These are phyloP conservation scores for Venturia oleaginea DNA, from an alignment of 2,329 filamentous ascomycete species.

Conservation along the genomic window DNA sequence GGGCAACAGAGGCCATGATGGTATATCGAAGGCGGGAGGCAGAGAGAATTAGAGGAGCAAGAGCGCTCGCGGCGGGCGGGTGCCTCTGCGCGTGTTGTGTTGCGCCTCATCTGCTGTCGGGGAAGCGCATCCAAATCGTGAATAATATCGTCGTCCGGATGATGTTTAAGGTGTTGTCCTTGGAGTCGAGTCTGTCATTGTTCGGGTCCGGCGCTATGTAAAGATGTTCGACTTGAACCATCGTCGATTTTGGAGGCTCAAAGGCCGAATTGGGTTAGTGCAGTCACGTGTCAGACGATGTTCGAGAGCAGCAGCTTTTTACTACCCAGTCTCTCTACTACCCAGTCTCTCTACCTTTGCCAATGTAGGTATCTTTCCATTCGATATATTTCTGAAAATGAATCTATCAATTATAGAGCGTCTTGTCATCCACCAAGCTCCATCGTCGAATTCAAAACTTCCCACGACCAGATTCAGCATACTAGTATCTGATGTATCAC, in stretches of 20 bases:
- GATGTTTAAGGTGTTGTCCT: not conserved
- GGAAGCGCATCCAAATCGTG: not conserved
- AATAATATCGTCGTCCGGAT: not conserved
- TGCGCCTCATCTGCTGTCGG: slow-evolving; percentile 3
- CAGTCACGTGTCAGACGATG: too few species aligned
- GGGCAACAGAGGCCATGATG: not conserved
- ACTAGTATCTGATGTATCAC: too few species aligned
- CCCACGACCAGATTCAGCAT: too few species aligned
- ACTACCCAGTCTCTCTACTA: too few species aligned
- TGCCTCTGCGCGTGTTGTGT: slow-evolving; percentile 7
- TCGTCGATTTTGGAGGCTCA: not conserved
- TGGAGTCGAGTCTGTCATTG: not conserved
- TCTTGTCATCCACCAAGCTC: too few species aligned
- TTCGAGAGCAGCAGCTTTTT: too few species aligned
- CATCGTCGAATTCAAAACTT: too few species aligned
- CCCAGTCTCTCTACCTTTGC: too few species aligned
- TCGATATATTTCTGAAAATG: too few species aligned
- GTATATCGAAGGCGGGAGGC: not conserved
- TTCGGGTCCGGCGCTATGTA: not conserved
- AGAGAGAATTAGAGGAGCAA: not conserved
- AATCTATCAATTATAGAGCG: too few species aligned
- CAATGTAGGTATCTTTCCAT: too few species aligned
- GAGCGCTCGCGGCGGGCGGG: slow-evolving; percentile 1
- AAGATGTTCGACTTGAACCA: not conserved
- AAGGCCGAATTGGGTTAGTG: not conserved